Evolutionary conservation across 352 stramenopile genomes (phyloP), one percentile per base, ranked within the genome.

Genomic region (Globisporangium carolinianum): DNA sequence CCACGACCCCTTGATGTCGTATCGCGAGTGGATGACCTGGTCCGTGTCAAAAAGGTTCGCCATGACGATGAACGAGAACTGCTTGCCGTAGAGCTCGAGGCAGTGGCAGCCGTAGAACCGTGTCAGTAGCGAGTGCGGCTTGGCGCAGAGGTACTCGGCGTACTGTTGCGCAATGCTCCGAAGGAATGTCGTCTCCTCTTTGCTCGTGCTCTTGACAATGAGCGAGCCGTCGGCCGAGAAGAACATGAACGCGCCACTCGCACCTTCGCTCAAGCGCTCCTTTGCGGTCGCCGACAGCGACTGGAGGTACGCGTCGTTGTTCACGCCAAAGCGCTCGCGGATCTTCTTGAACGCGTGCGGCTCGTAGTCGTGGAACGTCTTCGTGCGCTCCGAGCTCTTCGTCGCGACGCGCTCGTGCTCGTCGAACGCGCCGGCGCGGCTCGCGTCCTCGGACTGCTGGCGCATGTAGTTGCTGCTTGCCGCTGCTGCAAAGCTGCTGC

Each of bases 21-120:
- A 97, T 5, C 82, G 77, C 36, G 71, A 87, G 66, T 97, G 86
- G 63, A 97, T 94, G 12, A 86, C 62, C 51, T 93, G 80, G 7
- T 92, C 73, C 6, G 85, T 95, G 65, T 96, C 84, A 49, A 97
- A 96, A 32, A 97, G 63, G 65, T 97, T 97, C 37, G 83, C 85
- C 89, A 97, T 97, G 37, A 97, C 89, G 9, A 97, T 83, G 47
- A 97, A 97, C 36, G 74, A 93, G 39, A 97, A 95, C 66, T 92
- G 76, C 57, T 95, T 89, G n/a, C 88, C 84, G 62, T 97, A 97
- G 46, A 97, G 60, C 57, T 92, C 76, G 43, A 97, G 69, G 46
- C 83, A 90, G 60, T 97, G 89, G 53, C 87, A 96, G 6, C 90
- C 90, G 56, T 96, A 95, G 41, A 96, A 97, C 43, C 90, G 87